Percentiles rank a stretch among this genome's conserved stretches.
Evolutionary conservation across 2,329 filamentous ascomycete species (phyloP).

Genomic region (Aspergillus tubingensis): DNA sequence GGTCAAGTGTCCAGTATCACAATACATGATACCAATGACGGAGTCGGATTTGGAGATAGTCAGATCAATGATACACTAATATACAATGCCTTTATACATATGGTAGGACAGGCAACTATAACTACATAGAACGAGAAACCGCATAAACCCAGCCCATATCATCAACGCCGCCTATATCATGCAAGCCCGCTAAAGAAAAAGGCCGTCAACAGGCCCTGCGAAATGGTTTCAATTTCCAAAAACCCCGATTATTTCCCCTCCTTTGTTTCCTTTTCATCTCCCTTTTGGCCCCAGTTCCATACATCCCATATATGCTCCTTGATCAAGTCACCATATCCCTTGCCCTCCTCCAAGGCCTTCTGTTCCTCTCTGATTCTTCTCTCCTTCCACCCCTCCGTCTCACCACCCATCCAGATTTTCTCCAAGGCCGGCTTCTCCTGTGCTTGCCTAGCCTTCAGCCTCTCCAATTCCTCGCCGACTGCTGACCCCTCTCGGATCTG

Average conservation of each 20-base stretch:
- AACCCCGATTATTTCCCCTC: not conserved
- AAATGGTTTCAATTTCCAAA: too few relatives aligned
- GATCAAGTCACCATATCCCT: conserved; percentile 49
- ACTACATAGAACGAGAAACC: not conserved
- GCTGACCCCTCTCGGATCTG: conserved; percentile 25
- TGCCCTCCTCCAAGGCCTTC: conserved; percentile 45
- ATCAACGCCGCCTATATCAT: not conserved
- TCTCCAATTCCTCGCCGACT: conserved; percentile 35
- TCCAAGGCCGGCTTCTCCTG: conserved; percentile 33
- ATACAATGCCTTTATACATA: too few relatives aligned
- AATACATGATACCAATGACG: too few relatives aligned
- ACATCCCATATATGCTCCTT: conserved; percentile 51
- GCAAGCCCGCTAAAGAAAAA: not conserved
- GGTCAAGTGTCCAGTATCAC: too few relatives aligned
- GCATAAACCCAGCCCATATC: not conserved
- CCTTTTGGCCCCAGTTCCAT: conserved; percentile 43
- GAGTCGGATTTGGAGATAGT: too few relatives aligned
- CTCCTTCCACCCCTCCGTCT: conserved; percentile 48
- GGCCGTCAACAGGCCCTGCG: not conserved
- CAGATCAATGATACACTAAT: too few relatives aligned
- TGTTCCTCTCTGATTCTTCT: conserved; percentile 44
- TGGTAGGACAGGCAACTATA: too few relatives aligned
- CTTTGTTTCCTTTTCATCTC: conserved; percentile 8
- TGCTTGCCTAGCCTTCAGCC: conserved; percentile 31
- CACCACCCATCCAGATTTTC: conserved; percentile 45